Evolutionary conservation across 2,329 filamentous ascomycete genomes (phyloP), one percentile per base, ranked within the genome.

Genomic region (Stachybotrys echinatus): DNA sequence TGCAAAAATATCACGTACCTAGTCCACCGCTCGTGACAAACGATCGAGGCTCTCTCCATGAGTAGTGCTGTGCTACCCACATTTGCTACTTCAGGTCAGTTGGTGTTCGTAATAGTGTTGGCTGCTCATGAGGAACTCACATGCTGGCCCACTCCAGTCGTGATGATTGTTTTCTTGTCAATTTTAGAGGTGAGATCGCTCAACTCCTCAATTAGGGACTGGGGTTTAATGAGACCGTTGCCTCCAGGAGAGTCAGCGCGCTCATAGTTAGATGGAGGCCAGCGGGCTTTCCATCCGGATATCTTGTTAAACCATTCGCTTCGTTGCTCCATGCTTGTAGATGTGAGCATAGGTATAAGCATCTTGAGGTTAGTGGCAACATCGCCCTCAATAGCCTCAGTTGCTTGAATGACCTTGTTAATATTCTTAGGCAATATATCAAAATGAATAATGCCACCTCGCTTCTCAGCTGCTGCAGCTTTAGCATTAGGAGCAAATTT

Each of bases 341-440:
- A 57, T 48, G 89, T 71, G 20, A 96, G 72, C 48, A 83, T 75
- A 12, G 92, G 92, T 34, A 97, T 62, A 47, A 97, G 84, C 23
- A 81, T 72, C 47, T 77, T 77, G 31, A 97, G 75, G 69, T 95
- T 97, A 18, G 84, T 74, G 3, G 85, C 84, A 23, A 96, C 89
- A 64, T 97, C 92, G 52, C 94, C 94, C 72, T 96, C 92, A 18
- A 97, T 86, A 44, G 94, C 92, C 73, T 96, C 91, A 39, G 89
- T 96, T 7, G 92, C 92, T 73, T 97, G 90, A 12, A 99, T 88
- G 40, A 97, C 92, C 81, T 97, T 99, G 84, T 97, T 97, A 75
- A 97, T 97, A 77, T 99, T 97, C 85, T 99, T 99, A 61, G 94
- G 92, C 87, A 97, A 88, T 62, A 99, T 92, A 68, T 97, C 92